phyloP scores from a whole-genome alignment of 306 rosid genomes.

The Prunus mume region DNA sequence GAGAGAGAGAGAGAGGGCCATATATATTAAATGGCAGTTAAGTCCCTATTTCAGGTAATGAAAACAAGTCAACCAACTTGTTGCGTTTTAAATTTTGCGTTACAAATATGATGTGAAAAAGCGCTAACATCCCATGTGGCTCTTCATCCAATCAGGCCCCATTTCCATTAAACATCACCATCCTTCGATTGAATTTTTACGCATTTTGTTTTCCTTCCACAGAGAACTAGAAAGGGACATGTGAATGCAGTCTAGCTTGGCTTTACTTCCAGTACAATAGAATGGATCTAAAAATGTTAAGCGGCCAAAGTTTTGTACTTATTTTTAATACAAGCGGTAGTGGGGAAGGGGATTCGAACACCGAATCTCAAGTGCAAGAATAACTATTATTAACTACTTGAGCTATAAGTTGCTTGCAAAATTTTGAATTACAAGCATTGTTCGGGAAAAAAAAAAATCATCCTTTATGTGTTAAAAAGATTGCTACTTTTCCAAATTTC shows the following conservation, averaged over 20 bases:
- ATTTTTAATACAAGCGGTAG: too few species aligned
- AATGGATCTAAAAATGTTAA: too few species aligned
- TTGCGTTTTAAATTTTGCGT: conserved; percentile 28
- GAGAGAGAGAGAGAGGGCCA: conserved; percentile 30
- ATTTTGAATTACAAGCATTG: too few species aligned
- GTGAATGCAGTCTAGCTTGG: not conserved
- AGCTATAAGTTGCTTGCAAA: too few species aligned
- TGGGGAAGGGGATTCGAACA: too few species aligned
- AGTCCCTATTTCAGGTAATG: conserved; percentile 35
- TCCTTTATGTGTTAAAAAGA: too few species aligned
- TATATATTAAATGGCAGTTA: conserved; percentile 43
- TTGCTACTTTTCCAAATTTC: too few species aligned
- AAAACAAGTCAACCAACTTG: conserved; percentile 53
- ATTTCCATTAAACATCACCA: conserved; percentile 36
- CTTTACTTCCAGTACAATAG: too few species aligned
- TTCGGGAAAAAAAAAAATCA: too few species aligned
- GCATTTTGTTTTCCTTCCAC: conserved; percentile 30
- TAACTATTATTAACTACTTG: too few species aligned
- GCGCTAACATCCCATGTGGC: conserved; percentile 60
- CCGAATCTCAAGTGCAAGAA: too few species aligned
- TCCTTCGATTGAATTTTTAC: conserved; percentile 31
- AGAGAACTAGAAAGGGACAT: conserved; percentile 28
- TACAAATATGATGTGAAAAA: conserved; percentile 39
- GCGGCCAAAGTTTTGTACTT: too few species aligned
- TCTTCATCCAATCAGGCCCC: conserved; percentile 39